Conservation (phyloP, 257 asterid genomes). For the Solanum corneliomulleri region DNA sequence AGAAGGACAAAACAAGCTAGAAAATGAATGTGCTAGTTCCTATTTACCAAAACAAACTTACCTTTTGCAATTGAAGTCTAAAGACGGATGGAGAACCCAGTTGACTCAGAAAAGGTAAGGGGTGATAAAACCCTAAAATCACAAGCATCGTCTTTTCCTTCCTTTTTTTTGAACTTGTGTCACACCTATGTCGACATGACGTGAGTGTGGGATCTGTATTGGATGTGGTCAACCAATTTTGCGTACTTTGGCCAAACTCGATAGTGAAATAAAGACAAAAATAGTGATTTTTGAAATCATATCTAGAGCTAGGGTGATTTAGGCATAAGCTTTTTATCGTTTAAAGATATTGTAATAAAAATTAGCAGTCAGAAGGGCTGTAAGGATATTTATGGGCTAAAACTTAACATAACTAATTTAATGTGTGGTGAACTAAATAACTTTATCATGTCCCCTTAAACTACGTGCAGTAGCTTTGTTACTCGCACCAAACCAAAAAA, state of each 20-base stretch:
- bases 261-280: not conserved
- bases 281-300: not conserved
- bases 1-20: not conserved
- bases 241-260: not conserved
- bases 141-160: not conserved
- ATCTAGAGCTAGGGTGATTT: not conserved
- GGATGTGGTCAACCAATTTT: not conserved
- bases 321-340: not conserved
- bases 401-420: not conserved
- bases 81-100: not conserved
- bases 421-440: not conserved
- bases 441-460: not conserved
- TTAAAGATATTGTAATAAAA: not conserved
- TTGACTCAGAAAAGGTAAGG: not conserved
- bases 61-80: not conserved
- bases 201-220: not conserved
- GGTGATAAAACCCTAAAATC: not conserved
- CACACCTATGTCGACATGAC: not conserved
- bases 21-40: not conserved
- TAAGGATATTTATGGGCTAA: not conserved
- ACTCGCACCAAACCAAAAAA: not conserved
- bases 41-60: not conserved
- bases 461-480: not conserved
- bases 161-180: not conserved
- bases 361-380: not conserved